Conservation (phyloP, 441 rosid genomes). For the Jatropha multifida region DNA sequence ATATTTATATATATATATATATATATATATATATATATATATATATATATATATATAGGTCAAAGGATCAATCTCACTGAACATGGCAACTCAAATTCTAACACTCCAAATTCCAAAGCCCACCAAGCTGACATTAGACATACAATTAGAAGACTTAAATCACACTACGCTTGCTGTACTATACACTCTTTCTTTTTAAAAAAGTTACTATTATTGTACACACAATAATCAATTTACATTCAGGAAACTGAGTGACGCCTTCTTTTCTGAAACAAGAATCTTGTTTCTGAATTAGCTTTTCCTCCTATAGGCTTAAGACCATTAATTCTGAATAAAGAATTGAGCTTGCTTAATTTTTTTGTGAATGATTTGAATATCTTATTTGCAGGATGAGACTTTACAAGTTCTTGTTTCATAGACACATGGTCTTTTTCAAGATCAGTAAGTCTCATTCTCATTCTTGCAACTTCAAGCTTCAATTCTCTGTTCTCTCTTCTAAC, state of each 20-base stretch:
- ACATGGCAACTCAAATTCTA: slow-evolving; percentile 20
- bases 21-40: no score
- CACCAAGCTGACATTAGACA: slow-evolving; percentile 16
- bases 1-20: no score
- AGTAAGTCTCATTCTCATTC: slow-evolving; percentile 96
- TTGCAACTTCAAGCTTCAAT: slow-evolving; percentile 90
- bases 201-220: slow-evolving; percentile 1
- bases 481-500: slow-evolving; percentile 96
- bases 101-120: slow-evolving; percentile 17
- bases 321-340: slow-evolving; percentile 62
- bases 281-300: slow-evolving; percentile 55
- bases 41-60: no score
- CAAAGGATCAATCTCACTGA: no score
- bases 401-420: slow-evolving; percentile 84
- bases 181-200: slow-evolving; percentile 29
- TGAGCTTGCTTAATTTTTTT: slow-evolving; percentile 75
- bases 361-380: slow-evolving; percentile 74
- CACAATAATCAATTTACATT: slow-evolving; percentile 20
- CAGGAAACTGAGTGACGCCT: slow-evolving; percentile 82
- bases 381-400: slow-evolving; percentile 62
- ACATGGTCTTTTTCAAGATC: slow-evolving; percentile 95
- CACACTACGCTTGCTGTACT: slow-evolving; percentile 26
- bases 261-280: slow-evolving; percentile 70
- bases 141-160: slow-evolving; percentile 9
- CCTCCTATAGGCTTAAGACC: slow-evolving; percentile 51